Evolutionary conservation across 495 filamentous ascomycete genomes (phyloP).

Genomic region (Aspergillus wentii): DNA sequence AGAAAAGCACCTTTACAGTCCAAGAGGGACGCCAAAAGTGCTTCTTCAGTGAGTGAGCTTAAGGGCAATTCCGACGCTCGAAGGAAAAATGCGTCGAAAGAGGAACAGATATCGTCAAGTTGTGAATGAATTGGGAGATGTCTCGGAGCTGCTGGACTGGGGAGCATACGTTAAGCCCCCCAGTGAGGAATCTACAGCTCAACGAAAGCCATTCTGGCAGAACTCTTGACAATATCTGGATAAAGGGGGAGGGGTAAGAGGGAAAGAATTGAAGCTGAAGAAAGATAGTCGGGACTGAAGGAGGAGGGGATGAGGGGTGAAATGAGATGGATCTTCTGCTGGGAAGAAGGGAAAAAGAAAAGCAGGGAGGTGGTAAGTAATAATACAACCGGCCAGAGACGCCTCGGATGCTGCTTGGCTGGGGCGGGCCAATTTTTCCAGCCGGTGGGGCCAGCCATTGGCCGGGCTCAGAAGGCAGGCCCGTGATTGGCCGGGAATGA

Average conservation of each 20-base stretch:
- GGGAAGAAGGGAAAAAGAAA: constrained; percentile 29
- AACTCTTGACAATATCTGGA: constrained; percentile 76
- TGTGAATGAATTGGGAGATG: constrained; percentile 39
- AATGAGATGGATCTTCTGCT: constrained; percentile 19
- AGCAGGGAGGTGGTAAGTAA: constrained; percentile 17
- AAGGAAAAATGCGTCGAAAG: constrained; percentile 46
- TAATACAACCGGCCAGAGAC: constrained; percentile 8
- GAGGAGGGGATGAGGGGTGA: constrained; percentile 16
- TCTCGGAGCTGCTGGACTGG: constrained; percentile 80
- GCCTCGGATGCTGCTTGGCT: constrained; percentile 10
- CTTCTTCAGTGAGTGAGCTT: constrained; percentile 35
- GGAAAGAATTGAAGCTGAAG: constrained; percentile 15
- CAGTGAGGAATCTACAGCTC: constrained; percentile 91
- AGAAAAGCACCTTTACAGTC: constrained; percentile 39
- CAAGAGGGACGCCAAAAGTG: constrained; percentile 32
- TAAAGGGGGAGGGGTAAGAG: constrained; percentile 30
- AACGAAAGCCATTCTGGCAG: constrained; percentile 79
- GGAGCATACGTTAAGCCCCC: constrained; percentile 63
- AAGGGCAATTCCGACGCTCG: constrained; percentile 44
- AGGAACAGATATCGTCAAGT: constrained; percentile 62
- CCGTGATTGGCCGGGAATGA: constrained; percentile 21
- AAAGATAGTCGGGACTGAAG: constrained; percentile 7
- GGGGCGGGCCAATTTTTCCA: constrained; percentile 26
- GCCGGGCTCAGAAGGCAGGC: constrained; percentile 1
- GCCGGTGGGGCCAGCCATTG: constrained; percentile 7